Evolutionary conservation across 1,139 yeast genomes (phyloP), one percentile per base, ranked within the genome.

Genomic region (Geotrichum citri-aurantii): DNA sequence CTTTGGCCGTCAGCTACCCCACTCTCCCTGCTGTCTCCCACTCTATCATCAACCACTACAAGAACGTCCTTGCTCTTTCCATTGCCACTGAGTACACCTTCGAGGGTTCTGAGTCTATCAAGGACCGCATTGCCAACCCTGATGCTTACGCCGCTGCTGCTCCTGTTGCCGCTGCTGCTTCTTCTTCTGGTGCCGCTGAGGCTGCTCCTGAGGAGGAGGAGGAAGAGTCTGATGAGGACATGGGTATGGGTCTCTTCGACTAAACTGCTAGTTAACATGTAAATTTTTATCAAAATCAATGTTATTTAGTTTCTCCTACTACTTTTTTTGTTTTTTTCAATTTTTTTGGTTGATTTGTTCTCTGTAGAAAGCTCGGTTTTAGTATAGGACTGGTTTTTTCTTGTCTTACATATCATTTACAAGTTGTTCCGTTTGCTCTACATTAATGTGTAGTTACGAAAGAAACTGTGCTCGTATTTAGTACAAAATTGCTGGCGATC

Each of bases 61-160:
- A 95, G 95, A 88, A 93, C 83, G 85, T 95, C 76, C 84, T 95
- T 80, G 97, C 98, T 75, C 85, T 95, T 75, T 95, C 99, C 70
- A 67, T 93, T 81, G 99, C 97, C 77, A 86, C 98, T 76, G 97
- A 93, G 79, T 93, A 92, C 90, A 88, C 97, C 76, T 93, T 87
- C 82, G 98, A 95, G 82, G 99, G 97, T 79, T 89, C 97, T 72
- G 99, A 92, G 84, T 91, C 95, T 72, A 85, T 95, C 83, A 90
- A 90, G 88, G 99, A 93, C 88, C 89, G 98, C 83, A 83, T 93
- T 75, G 98, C 97, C 81, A 93, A 93, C 89, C 99, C 99, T 78
- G 97, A 95, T 73, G 97, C 97, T 79, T 95, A 95, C 79, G 98
- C 98, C 75, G 88, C 97, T 73, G 92, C 95, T 79, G 95, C 97